These are phyloP conservation scores for Mortierella polycephala DNA, from an alignment of 371 early-diverging fungal genomes.

Conservation along the genomic window DNA sequence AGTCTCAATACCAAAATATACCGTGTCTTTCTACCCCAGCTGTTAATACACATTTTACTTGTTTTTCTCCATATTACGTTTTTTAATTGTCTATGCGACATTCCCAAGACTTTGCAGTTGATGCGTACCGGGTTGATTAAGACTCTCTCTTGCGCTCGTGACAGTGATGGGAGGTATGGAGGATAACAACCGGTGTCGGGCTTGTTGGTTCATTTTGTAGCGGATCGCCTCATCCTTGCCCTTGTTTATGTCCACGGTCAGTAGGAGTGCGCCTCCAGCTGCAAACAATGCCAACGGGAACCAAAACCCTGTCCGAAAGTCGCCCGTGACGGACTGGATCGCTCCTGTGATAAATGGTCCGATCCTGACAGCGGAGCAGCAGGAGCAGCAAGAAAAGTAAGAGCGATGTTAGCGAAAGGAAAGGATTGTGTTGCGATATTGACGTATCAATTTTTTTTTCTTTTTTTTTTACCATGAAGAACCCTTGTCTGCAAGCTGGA, in stretches of 20 bases:
- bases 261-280: conserved; percentile 55
- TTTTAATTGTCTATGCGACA: not conserved
- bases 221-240: conserved; percentile 59
- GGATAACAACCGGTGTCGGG: conserved; percentile 1
- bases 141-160: conserved; percentile 12
- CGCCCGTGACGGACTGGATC: conserved; percentile 60
- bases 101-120: not conserved
- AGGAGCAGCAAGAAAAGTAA: not conserved
- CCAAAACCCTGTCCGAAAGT: conserved; percentile 66
- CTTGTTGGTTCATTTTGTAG: conserved; percentile 11
- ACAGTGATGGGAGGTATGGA: conserved; percentile 33
- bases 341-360: conserved; percentile 71
- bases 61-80: not conserved
- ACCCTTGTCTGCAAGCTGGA: conserved; percentile 69
- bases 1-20: no score
- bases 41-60: not conserved
- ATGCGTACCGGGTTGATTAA: not conserved
- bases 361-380: conserved; percentile 49
- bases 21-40: not conserved
- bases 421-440: not conserved
- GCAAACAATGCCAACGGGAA: conserved; percentile 64
- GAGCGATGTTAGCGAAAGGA: not conserved
- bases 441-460: no score
- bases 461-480: conserved; percentile 57
- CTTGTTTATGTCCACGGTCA: conserved; percentile 64